These are phyloP conservation scores for Cymbidium sinense DNA, from an alignment of 106 monocot species.

Conservation along the genomic window DNA sequence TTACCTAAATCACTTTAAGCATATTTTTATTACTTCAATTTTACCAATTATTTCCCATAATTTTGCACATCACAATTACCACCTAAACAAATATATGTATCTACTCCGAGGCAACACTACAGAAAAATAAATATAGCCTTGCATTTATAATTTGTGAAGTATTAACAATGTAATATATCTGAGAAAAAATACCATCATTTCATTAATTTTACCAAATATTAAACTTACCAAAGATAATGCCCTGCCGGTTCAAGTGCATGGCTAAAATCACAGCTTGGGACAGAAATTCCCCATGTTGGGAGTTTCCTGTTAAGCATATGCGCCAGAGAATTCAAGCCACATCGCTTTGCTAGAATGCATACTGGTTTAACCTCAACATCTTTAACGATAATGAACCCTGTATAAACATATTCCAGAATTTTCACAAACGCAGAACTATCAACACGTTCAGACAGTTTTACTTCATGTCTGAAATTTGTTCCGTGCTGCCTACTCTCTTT, in stretches of 20 bases:
- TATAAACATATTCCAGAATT: conserved; percentile 74
- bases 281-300: conserved; percentile 36
- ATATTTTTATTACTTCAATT: not conserved
- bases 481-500: not conserved
- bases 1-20: not conserved
- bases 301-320: conserved; percentile 43
- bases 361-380: conserved; percentile 33
- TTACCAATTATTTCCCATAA: not conserved
- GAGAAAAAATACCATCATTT: not conserved
- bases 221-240: conserved; percentile 55
- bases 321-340: conserved; percentile 46
- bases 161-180: not conserved
- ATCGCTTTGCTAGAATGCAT: conserved; percentile 51
- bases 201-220: not conserved
- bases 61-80: not conserved
- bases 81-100: not conserved
- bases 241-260: conserved; percentile 29
- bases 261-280: conserved; percentile 45
- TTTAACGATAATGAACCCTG: conserved; percentile 45
- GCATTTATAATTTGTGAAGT: not conserved
- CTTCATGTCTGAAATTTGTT: conserved; percentile 17
- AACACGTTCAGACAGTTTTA: conserved; percentile 64
- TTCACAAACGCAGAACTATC: conserved; percentile 38
- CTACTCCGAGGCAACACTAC: not conserved
- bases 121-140: too few species aligned